phyloP scores from a whole-genome alignment of 768 basidiomycete genomes.

The Mycena latifolia region DNA sequence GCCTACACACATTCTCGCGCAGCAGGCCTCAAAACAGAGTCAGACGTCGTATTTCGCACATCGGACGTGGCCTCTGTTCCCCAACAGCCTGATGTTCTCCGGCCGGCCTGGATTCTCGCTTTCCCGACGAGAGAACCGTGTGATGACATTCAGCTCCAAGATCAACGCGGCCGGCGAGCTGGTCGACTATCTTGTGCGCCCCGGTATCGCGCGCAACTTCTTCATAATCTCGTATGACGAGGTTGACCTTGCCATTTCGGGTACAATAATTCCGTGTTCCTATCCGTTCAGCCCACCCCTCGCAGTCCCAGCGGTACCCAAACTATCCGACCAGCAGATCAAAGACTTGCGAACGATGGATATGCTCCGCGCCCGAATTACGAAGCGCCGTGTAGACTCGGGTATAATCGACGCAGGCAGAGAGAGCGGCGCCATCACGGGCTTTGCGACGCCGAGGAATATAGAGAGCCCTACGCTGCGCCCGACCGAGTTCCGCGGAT shows the following conservation, averaged over 20 bases:
- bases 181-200: constrained; percentile 74
- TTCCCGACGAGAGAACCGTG: constrained; percentile 50
- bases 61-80: constrained; percentile 80
- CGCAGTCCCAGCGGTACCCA: constrained; percentile 8
- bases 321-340: constrained; percentile 16
- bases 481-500: constrained; percentile 58
- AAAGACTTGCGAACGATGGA: constrained; percentile 18
- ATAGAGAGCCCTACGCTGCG: constrained; percentile 47
- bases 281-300: constrained; percentile 61
- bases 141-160: constrained; percentile 86
- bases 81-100: constrained; percentile 63
- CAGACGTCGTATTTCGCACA: constrained; percentile 76
- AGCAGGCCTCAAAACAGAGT: constrained; percentile 64
- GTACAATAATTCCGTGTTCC: not conserved
- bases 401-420: constrained; percentile 41
- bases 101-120: constrained; percentile 57
- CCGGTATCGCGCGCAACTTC: constrained; percentile 82
- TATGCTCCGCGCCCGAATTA: constrained; percentile 4
- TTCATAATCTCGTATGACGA: constrained; percentile 72
- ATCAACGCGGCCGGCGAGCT: constrained; percentile 74
- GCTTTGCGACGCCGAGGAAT: constrained; percentile 44
- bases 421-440: constrained; percentile 42
- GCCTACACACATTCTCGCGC: constrained; percentile 73
- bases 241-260: constrained; percentile 67
- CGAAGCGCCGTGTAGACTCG: constrained; percentile 29